Conservation (phyloP, 1,284 basidiomycete genomes). For the Irpex sp. region DNA sequence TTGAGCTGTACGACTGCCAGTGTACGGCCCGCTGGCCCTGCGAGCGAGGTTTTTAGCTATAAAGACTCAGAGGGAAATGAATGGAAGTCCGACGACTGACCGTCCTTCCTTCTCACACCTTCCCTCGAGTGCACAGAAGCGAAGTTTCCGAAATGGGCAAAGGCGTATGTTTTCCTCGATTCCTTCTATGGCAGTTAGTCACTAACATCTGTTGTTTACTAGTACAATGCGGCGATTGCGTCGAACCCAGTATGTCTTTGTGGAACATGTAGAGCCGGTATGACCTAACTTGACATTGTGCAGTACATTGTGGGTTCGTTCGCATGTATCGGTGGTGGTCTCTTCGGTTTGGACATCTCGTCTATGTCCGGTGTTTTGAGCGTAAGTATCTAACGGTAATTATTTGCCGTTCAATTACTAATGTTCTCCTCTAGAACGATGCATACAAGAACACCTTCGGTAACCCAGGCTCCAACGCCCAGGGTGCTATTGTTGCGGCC, state of each 20-base stretch:
- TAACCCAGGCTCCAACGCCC: constrained; percentile 44
- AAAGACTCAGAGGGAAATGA: neutral
- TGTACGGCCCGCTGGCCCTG: neutral
- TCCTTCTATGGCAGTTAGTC: neutral
- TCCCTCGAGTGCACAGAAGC: constrained; percentile 1
- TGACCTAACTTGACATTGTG: neutral
- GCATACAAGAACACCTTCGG: constrained; percentile 48
- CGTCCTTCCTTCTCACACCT: neutral
- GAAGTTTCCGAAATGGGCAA: constrained; percentile 21
- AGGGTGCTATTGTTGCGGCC: constrained; percentile 72
- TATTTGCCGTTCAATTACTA: neutral
- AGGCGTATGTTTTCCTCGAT: constrained; percentile 18
- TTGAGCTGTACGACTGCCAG: neutral
- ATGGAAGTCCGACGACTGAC: neutral
- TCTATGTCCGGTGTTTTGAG: constrained; percentile 77
- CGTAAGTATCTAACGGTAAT: constrained; percentile 31
- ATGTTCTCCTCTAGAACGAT: constrained; percentile 39
- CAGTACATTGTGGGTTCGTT: constrained; percentile 68
- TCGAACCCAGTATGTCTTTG: constrained; percentile 28
- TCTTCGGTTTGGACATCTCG: constrained; percentile 77
- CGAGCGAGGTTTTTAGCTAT: neutral
- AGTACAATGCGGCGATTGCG: constrained; percentile 35
- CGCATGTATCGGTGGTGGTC: constrained; percentile 74
- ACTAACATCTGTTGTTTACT: neutral
- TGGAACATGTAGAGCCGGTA: neutral